These are phyloP conservation scores for Chaetomium cochliodes DNA, from an alignment of 495 filamentous ascomycete species.

Conservation along the genomic window DNA sequence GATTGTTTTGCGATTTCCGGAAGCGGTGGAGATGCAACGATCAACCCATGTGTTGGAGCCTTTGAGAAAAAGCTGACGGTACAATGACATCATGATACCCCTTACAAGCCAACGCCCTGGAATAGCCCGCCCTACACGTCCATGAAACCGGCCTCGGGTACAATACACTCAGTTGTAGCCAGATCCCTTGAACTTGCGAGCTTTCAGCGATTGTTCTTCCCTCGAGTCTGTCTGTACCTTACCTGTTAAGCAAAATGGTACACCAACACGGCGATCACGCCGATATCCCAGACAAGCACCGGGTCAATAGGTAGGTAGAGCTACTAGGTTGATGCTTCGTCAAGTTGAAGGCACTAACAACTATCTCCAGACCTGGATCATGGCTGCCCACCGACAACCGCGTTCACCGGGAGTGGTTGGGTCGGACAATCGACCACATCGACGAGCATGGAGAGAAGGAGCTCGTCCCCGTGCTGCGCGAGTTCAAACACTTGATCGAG, in stretches of 20 bases:
- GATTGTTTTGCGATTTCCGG: too few relatives aligned
- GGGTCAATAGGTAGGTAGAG: conserved; percentile 36
- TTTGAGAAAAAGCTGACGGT: not conserved
- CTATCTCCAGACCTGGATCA: conserved; percentile 39
- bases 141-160: not conserved
- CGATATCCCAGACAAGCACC: conserved; percentile 46
- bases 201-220: not conserved
- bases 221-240: not conserved
- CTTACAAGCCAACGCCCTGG: not conserved
- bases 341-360: conserved; percentile 13
- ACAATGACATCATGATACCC: conserved; percentile 16
- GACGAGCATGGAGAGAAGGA: conserved; percentile 42
- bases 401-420: conserved; percentile 51
- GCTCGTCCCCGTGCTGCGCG: conserved; percentile 47
- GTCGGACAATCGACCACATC: conserved; percentile 45
- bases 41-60: not conserved
- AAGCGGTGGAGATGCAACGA: not conserved
- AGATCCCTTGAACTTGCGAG: not conserved
- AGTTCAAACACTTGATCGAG: conserved; percentile 53
- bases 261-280: conserved; percentile 46
- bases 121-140: not conserved
- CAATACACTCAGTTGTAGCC: not conserved
- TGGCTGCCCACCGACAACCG: conserved; percentile 58
- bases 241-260: conserved; percentile 38
- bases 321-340: not conserved